Base-by-base conservation (phyloP, 2,329 filamentous ascomycete genomes). In the Cryphonectria parasitica region DNA sequence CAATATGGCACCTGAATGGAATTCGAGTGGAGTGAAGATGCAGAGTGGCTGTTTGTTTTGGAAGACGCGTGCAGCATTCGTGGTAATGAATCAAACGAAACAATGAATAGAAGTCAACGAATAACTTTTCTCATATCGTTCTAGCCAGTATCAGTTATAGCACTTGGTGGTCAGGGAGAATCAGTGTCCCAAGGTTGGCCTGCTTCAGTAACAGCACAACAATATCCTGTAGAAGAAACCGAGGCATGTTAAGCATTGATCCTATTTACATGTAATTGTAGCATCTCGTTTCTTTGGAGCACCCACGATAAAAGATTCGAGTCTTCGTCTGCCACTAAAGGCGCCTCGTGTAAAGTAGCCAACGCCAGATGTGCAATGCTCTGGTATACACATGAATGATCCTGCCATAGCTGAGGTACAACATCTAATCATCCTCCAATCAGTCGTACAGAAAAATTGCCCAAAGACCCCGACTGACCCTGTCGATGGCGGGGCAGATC, bases 351-450 rank as follows among this genome's bases (percentile, higher is more conserved):
- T 58, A 58, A 58, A 7, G 13, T 31, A 71, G 66, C 56, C 63
- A 69, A 71, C 67, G 70, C 67, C 67, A 69, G 36, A 69, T 71
- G 61, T 39, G 70, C 70, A 69, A 71, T 64, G 66, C 60, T 71
- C 56, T 60, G 61, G 63, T 71, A 64, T 63, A 66, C 58, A 66
- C 58, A 69, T 71, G 70, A 67, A 61, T 58, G 54, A 60, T 67
- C 66, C 54, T 71, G 41, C 45, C 61, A 49, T 52, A 69, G 43
- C 36, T 36, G 58, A 58, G 70, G 64, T 60, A 49, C 64, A 69
- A 49, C 64, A 69, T 63, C 67, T 54, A 66, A 62, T 63, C 15
- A 39, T 34, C 61, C 41, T 28, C 52, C 52, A 43, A 43, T 65
- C 56, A 54, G 61, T 67, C 43, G 34, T 65, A 68, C 66, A 41